Percentiles rank a stretch among this genome's conserved stretches.
These are phyloP conservation scores for Vicia faba DNA, from an alignment of 306 rosid species.

Conservation along the genomic window DNA sequence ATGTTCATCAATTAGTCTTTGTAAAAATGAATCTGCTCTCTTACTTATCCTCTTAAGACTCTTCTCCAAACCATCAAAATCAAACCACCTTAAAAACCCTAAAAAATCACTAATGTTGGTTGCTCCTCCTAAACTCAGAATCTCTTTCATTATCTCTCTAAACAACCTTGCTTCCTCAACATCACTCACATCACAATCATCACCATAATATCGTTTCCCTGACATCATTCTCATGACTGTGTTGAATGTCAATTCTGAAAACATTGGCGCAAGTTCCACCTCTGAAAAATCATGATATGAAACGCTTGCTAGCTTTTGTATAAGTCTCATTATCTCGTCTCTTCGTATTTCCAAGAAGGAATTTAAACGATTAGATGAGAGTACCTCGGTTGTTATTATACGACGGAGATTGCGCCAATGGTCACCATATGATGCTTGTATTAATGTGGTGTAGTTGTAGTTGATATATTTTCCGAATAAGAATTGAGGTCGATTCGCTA, in stretches of 20 bases:
- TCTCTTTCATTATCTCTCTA: too few relatives aligned
- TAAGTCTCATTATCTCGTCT: slow-evolving; percentile 42
- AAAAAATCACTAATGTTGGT: slow-evolving; percentile 44
- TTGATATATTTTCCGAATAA: slow-evolving; percentile 35
- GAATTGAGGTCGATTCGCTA: slow-evolving; percentile 55
- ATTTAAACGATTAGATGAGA: slow-evolving; percentile 45
- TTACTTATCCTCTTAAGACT: too few relatives aligned
- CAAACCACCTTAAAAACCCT: slow-evolving; percentile 43
- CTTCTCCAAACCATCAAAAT: not conserved
- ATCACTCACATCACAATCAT: too few relatives aligned
- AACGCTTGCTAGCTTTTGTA: slow-evolving; percentile 23
- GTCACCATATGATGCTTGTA: slow-evolving; percentile 44
- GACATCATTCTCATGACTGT: too few relatives aligned
- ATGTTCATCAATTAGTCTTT: slow-evolving; percentile 54
- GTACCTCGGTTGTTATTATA: slow-evolving; percentile 45
- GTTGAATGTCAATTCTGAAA: too few relatives aligned
- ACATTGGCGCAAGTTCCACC: too few relatives aligned
- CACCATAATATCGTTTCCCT: too few relatives aligned
- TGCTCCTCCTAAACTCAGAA: slow-evolving; percentile 6
- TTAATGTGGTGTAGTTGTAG: slow-evolving; percentile 50
- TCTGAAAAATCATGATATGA: not conserved
- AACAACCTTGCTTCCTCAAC: too few relatives aligned
- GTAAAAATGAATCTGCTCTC: slow-evolving; percentile 30
- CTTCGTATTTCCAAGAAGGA: slow-evolving; percentile 34
- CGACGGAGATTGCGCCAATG: slow-evolving; percentile 78